These are phyloP conservation scores for Porcisia deanei DNA, from an alignment of 208 protist genomes.

Conservation along the genomic window DNA sequence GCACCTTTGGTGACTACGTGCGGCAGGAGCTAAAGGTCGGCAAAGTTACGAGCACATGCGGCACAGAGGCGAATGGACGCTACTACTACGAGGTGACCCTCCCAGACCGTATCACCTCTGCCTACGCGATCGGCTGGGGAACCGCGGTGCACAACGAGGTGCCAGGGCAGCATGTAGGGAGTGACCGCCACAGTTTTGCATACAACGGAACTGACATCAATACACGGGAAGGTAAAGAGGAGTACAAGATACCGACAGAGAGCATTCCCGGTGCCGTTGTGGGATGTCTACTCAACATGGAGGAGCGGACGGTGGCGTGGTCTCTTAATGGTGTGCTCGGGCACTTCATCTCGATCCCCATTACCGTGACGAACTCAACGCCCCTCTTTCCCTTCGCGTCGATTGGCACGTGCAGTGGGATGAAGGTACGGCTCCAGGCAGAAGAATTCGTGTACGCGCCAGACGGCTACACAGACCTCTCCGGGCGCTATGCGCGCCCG, in stretches of 20 bases:
- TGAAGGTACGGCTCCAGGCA: constrained; percentile 68
- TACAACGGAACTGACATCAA: constrained; percentile 83
- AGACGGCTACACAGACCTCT: constrained; percentile 83
- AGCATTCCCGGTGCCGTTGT: constrained; percentile 57
- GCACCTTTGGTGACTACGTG: constrained; percentile 82
- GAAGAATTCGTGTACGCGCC: constrained; percentile 84
- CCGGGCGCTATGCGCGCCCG: constrained; percentile 59
- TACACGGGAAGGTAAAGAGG: constrained; percentile 65
- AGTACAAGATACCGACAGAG: constrained; percentile 77
- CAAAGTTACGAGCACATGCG: constrained; percentile 78
- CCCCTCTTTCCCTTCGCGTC: constrained; percentile 80
- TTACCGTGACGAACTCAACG: constrained; percentile 37
- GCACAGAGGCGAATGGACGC: constrained; percentile 38
- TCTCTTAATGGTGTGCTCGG: constrained; percentile 82
- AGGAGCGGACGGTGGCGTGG: constrained; percentile 74
- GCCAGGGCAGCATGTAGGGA: constrained; percentile 87
- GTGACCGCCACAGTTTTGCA: constrained; percentile 83
- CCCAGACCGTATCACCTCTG: constrained; percentile 62
- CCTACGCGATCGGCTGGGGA: constrained; percentile 90
- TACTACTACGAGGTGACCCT: constrained; percentile 90
- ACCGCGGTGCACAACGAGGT: constrained; percentile 77
- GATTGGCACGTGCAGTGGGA: constrained; percentile 78
- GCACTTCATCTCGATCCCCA: constrained; percentile 76
- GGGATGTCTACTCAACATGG: constrained; percentile 87
- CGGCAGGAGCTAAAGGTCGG: constrained; percentile 78